Base-by-base conservation (phyloP, 2,329 filamentous ascomycete genomes). In the Ceratocystis papillata region DNA sequence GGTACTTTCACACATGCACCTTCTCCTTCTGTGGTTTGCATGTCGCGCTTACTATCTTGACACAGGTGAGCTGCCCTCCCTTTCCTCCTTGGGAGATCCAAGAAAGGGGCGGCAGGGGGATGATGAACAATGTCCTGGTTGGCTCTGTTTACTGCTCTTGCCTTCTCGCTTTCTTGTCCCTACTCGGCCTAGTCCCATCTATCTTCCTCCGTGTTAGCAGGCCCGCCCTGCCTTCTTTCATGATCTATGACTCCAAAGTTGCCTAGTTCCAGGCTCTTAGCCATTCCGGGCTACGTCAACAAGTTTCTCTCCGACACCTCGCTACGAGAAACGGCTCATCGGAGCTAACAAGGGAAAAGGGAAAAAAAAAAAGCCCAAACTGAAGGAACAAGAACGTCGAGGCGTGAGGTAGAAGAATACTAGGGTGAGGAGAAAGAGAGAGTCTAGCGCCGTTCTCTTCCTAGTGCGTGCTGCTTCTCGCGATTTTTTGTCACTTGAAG, bases 241-340 rank as follows among this genome's bases (percentile, higher is more conserved):
- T 12, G 33, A 37, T 37, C 33, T 37, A 37, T 3, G 33, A 3
- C 33, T 37, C 33, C 33, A 37, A 37, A 37, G 33, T 37, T 37
- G 45, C 17, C 17, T 48, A 50, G 46, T 25, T 50, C 20, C 10
- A 57, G 20, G 25, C 53, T 30, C 15, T 12, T 28, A n/a, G n/a
- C 5, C 46, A 25, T 50, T 28, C 22, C 33, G 10, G 22, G 15
- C 53, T 57, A 57, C 53, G 53, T 57, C 53, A 57, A 28, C 22
- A 30, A 57, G 53, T 57, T 17, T 57, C n/a, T 50, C 17, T 25
- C 53, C 22, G 25, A 57, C 10, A 12, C 53, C 25, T 57, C 53
- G 53, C 53, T 57, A 57, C 53, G 22, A 57, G 53, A 30, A 30
- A 22, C 33, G 33, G 33, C 33, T 12, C 53, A 57, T 57, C 53